A percentile compares a stretch with the other conserved stretches of the same genome.
Conservation (phyloP, 352 stramenopile genomes). For the Phytophthora litchii region DNA sequence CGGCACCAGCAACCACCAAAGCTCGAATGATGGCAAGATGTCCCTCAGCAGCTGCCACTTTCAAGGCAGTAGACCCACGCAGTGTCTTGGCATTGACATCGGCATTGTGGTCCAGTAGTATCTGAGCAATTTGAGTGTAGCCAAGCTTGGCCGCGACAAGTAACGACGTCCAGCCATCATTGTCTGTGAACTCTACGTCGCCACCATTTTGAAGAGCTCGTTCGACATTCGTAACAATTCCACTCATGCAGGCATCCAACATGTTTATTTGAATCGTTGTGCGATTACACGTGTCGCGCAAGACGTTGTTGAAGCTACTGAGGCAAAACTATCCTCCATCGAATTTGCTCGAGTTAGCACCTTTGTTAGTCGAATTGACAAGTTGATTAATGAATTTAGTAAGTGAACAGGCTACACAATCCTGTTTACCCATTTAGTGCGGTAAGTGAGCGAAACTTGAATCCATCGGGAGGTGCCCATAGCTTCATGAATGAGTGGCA, state of each 20-base stretch:
- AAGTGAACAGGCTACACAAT: no score
- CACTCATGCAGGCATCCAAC: conserved; percentile 3
- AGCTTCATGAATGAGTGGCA: no score
- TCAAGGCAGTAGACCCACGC: conserved; percentile 15
- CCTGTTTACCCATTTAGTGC: no score
- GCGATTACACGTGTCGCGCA: no score
- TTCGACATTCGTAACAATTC: conserved; percentile 4
- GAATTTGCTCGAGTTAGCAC: no score
- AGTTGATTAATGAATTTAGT: no score
- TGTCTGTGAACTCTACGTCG: neutral
- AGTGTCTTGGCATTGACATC: conserved; percentile 11
- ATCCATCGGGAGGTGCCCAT: no score
- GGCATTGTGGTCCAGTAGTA: conserved; percentile 8
- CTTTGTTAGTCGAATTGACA: no score
- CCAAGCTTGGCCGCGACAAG: conserved; percentile 3
- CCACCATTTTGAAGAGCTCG: conserved; percentile 5
- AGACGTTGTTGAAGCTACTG: no score
- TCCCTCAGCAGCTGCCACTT: conserved; percentile 1
- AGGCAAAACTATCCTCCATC: no score
- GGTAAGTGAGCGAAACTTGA: no score
- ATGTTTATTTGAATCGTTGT: neutral
- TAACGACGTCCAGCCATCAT: conserved; percentile 12
- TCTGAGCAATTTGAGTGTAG: neutral
- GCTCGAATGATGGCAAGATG: conserved; percentile 3
- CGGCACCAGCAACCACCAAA: conserved; percentile 7